Percentiles rank a stretch among this genome's conserved stretches.
Evolutionary conservation across 148 eudicot species (phyloP).

Genomic region (Silene latifolia): DNA sequence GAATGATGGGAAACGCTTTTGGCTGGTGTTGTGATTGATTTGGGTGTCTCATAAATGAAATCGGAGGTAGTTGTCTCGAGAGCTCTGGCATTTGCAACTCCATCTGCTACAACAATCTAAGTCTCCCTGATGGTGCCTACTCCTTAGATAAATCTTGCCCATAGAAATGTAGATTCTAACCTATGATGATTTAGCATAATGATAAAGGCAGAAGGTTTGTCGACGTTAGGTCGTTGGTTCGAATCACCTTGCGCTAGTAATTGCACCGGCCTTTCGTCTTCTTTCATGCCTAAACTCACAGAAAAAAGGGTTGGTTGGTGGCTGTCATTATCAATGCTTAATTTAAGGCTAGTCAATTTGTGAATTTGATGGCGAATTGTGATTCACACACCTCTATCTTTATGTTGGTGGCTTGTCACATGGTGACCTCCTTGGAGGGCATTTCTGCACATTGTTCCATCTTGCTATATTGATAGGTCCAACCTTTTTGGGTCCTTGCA

Average conservation of each 20-base stretch:
- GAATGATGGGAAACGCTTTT: slow-evolving; percentile 8
- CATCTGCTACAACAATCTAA: not conserved
- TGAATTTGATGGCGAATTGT: slow-evolving; percentile 11
- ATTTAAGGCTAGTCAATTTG: not conserved
- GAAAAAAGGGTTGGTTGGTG: slow-evolving; percentile 5
- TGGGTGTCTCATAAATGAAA: not conserved
- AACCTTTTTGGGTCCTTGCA: not conserved
- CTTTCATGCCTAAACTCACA: not conserved
- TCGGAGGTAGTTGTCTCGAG: not conserved
- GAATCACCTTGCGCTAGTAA: too few relatives aligned
- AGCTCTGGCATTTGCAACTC: not conserved
- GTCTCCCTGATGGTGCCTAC: not conserved
- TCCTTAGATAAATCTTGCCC: not conserved
- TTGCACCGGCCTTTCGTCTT: not conserved
- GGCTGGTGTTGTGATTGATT: slow-evolving; percentile 9
- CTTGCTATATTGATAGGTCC: not conserved
- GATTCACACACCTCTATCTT: not conserved
- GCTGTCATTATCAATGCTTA: slow-evolving; percentile 25
- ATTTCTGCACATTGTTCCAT: not conserved
- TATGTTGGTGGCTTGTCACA: slow-evolving; percentile 15
- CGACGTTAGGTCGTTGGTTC: not conserved
- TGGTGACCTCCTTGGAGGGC: not conserved
- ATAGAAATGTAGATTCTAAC: slow-evolving; percentile 1
- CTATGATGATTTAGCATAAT: not conserved
- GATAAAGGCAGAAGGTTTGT: not conserved